Percentiles rank a stretch among this genome's conserved stretches.
These are phyloP conservation scores for Schrenkiella parvula DNA, from an alignment of 345 rosid genomes.

Conservation along the genomic window DNA sequence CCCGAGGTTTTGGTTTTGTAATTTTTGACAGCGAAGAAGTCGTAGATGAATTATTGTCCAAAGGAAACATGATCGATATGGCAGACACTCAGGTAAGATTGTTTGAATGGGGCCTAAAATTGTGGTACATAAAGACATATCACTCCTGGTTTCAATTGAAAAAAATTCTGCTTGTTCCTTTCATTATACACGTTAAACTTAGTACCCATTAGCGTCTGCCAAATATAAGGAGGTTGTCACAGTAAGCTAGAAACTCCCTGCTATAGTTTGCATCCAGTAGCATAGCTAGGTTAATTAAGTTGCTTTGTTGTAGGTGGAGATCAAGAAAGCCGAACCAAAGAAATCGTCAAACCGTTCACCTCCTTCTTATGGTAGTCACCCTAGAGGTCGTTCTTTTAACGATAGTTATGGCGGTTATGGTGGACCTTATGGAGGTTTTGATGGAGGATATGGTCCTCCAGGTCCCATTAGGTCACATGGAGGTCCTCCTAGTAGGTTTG, in stretches of 20 bases:
- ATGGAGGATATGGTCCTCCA: conserved; percentile 76
- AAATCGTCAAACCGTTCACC: conserved; percentile 91
- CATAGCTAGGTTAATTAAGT: conserved; percentile 86
- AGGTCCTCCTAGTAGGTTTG: conserved; percentile 50
- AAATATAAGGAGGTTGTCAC: conserved; percentile 18
- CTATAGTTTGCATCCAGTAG: conserved; percentile 44
- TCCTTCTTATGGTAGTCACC: conserved; percentile 71
- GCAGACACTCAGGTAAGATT: conserved; percentile 86
- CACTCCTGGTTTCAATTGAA: not conserved
- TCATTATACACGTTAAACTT: not conserved
- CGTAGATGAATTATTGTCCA: conserved; percentile 72
- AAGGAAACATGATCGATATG: conserved; percentile 96
- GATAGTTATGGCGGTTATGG: conserved; percentile 64
- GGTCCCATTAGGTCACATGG: conserved; percentile 78
- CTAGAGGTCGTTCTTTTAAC: conserved; percentile 63
- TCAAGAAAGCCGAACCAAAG: conserved; percentile 99
- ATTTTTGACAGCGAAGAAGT: conserved; percentile 80
- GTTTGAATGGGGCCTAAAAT: conserved; percentile 12
- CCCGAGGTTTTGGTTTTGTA: conserved; percentile 92
- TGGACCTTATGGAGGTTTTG: conserved; percentile 59
- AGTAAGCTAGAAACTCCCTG: conserved; percentile 17
- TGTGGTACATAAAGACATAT: not conserved
- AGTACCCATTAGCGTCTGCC: conserved; percentile 2
- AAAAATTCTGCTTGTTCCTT: not conserved
- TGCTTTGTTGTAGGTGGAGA: conserved; percentile 99